phyloP scores from a whole-genome alignment of 179 eudicot genomes.

The Beta corolliflora region DNA sequence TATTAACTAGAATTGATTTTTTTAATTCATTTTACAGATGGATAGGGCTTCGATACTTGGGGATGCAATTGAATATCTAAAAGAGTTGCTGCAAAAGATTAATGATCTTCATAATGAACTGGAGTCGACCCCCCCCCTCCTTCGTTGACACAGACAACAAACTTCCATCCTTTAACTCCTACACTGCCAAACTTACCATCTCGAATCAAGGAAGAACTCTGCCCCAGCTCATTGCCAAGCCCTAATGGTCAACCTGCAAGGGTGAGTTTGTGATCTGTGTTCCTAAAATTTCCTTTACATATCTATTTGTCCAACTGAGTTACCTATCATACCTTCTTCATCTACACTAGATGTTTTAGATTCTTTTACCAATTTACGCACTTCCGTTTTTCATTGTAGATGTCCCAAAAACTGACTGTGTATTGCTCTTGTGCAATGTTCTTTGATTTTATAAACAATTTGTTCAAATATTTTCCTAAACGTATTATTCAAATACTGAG shows the following conservation, averaged over 20 bases:
- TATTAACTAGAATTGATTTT: not conserved
- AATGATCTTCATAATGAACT: constrained; percentile 85
- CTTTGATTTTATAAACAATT: too few species aligned
- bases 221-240: constrained; percentile 73
- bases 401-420: not conserved
- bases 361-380: not conserved
- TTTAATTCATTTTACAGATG: constrained; percentile 50
- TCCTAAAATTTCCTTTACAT: not conserved
- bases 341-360: not conserved
- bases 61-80: constrained; percentile 88
- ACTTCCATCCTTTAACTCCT: constrained; percentile 84
- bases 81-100: constrained; percentile 83
- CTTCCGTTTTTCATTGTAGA: not conserved
- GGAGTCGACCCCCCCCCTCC: constrained; percentile 69
- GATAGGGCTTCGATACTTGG: constrained; percentile 96
- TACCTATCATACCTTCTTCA: not conserved
- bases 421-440: too few species aligned
- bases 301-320: not conserved
- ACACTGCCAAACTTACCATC: constrained; percentile 60
- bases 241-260: constrained; percentile 86
- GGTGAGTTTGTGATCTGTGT: constrained; percentile 36
- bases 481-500: too few species aligned
- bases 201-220: constrained; percentile 85
- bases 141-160: constrained; percentile 54
- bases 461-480: too few species aligned